phyloP scores from a whole-genome alignment of 2,329 filamentous ascomycete species.

The Penicillium sp. region DNA sequence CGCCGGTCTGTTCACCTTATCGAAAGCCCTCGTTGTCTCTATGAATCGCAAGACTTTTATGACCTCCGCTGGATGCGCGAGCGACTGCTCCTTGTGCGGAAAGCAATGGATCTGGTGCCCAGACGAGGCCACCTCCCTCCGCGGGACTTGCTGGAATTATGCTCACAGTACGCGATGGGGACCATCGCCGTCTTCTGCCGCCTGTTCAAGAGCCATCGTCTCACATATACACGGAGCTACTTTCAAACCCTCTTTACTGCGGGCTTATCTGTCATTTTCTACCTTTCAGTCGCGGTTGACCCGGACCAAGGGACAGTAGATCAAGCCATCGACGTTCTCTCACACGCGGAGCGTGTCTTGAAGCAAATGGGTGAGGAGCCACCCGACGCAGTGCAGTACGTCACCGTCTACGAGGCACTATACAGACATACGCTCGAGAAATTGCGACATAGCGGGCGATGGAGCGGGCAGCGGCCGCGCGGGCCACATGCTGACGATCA shows the following conservation, averaged over 20 bases:
- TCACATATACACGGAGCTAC: conserved; percentile 54
- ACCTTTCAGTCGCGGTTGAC: conserved; percentile 23
- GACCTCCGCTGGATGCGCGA: conserved; percentile 51
- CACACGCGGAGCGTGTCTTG: conserved; percentile 16
- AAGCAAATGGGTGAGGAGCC: conserved; percentile 24
- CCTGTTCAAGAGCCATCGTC: conserved; percentile 41
- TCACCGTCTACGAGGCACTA: conserved; percentile 29
- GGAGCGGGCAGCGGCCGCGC: not conserved
- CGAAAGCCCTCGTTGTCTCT: conserved; percentile 44
- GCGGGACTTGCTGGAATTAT: conserved; percentile 37
- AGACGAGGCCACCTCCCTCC: conserved; percentile 41
- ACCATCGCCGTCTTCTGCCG: conserved; percentile 47
- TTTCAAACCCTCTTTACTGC: conserved; percentile 56
- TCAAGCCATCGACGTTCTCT: conserved; percentile 22
- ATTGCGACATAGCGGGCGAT: not conserved
- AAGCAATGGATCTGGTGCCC: conserved; percentile 47
- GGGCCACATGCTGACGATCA: too few relatives aligned
- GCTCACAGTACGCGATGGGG: conserved; percentile 41
- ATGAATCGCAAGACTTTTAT: conserved; percentile 52
- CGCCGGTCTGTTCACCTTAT: conserved; percentile 39
- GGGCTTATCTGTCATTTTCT: conserved; percentile 45
- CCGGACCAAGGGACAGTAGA: conserved; percentile 12
- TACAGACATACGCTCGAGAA: conserved; percentile 10
- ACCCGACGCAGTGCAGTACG: conserved; percentile 27
- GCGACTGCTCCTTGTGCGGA: conserved; percentile 45